Base-by-base conservation (phyloP, 1,284 basidiomycete genomes). In the Cryptococcus depauperatus region DNA sequence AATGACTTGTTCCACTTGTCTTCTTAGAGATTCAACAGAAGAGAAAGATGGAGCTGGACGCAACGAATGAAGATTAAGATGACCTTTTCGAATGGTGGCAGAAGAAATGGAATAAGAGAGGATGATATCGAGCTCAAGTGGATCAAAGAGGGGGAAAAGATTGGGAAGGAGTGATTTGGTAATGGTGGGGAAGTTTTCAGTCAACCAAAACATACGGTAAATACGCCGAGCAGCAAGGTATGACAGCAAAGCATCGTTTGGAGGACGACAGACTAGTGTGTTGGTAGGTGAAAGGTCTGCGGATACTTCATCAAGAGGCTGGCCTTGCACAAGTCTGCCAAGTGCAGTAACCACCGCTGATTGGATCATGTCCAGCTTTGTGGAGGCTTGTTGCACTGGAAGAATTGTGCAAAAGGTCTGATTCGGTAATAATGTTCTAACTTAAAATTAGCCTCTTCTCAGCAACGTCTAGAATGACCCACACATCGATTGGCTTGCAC, bases 71-170 rank as follows among this genome's bases (percentile, higher is more conserved):
- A 83, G 54, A 25, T 78, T 70, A 16, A 80, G 62, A 61, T 81
- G 76, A 0, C 89, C 89, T 8, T 69, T 72, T 10, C 81, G 78
- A 21, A 73, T 59, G 48, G 14, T 37, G 9, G 33, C 18, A 30
- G 38, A n/a, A 22, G 74, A 69, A 23, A 84, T 75, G 45, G 77
- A 75, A 85, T 86, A 92, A 59, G 79, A 81, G 29, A 92, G 53
- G 37, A 85, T 55, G 37, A 91, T 54, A 61, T 91, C 84, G 29
- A 90, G 68, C 10, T 82, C 74, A 22, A 75, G 66, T 0, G 87
- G 83, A 54, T 84, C 78, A 65, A 86, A 81, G 4, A 91, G 74
- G 2, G 90, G 85, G 62, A 93, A 90, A 37, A 90, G 77, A 28
- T 66, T 64, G 0, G 75, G 72, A 50, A 81, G 74, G 1, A 75